Percentiles rank a stretch among this genome's conserved stretches.
Evolutionary conservation across 2,329 filamentous ascomycete genomes (phyloP).

Genomic region (Elsinoe australis): DNA sequence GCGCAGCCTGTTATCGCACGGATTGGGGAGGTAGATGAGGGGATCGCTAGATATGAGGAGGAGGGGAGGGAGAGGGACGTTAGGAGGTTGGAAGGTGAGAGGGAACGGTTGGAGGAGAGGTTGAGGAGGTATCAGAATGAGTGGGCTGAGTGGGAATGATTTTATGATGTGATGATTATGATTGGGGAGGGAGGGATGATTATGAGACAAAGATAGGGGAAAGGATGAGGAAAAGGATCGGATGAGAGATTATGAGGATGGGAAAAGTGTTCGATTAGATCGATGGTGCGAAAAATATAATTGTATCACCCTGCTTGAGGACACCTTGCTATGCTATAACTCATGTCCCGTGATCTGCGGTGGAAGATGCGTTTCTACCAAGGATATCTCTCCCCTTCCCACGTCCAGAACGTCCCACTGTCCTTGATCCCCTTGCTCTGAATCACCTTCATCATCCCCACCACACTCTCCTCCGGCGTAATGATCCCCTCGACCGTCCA

Average conservation of each 20-base stretch:
- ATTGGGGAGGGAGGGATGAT: not conserved
- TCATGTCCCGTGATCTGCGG: not conserved
- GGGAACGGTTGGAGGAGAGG: conserved; percentile 49
- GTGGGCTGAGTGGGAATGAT: conserved; percentile 46
- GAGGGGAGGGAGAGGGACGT: conserved; percentile 35
- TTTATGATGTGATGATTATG: not conserved
- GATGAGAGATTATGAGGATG: not conserved
- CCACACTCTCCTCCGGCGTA: conserved; percentile 43
- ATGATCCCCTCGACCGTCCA: conserved; percentile 50
- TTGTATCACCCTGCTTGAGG: not conserved
- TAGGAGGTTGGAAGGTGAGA: conserved; percentile 46
- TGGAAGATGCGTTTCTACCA: conserved; percentile 13
- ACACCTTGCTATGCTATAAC: not conserved
- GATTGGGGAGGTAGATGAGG: conserved; percentile 32
- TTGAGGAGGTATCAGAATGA: conserved; percentile 43
- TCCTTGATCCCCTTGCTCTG: conserved; percentile 42
- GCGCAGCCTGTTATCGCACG: conserved; percentile 33
- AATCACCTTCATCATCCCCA: conserved; percentile 45
- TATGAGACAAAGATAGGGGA: not conserved
- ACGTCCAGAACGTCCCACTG: conserved; percentile 51
- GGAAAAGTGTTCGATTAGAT: too few species aligned
- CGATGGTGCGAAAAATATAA: not conserved
- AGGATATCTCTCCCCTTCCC: conserved; percentile 42
- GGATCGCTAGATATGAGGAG: conserved; percentile 27
- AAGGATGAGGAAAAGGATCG: not conserved